A percentile compares a stretch with the other conserved stretches of the same genome.
Conservation (phyloP, 139 green algal genomes). For the Limnomonas spitsbergensis region DNA sequence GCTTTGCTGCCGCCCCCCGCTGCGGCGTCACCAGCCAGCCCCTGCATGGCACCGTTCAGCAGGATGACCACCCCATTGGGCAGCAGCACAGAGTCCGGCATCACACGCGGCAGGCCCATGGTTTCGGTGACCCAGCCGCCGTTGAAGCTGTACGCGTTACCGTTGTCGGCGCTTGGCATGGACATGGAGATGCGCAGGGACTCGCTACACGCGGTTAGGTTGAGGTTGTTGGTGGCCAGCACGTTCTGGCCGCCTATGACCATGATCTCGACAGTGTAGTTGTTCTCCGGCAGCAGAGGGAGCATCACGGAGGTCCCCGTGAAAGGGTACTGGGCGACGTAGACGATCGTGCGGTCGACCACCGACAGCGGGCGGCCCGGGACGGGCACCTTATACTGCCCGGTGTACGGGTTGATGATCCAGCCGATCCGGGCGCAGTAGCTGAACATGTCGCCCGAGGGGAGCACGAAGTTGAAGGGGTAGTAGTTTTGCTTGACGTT, state of each 20-base stretch:
- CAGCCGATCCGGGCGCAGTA: constrained; percentile 17
- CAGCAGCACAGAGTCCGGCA: too few relatives aligned
- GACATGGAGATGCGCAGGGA: too few relatives aligned
- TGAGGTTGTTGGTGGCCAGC: constrained; percentile 6
- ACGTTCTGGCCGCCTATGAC: constrained; percentile 22
- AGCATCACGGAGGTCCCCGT: constrained; percentile 28
- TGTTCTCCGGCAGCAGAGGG: constrained; percentile 13
- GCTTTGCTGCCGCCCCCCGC: constrained; percentile 13
- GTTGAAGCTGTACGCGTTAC: too few relatives aligned
- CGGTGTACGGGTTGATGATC: constrained; percentile 18
- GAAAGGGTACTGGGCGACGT: constrained; percentile 28
- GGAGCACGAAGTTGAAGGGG: constrained; percentile 36
- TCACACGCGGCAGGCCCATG: too few relatives aligned
- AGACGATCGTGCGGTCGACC: neutral
- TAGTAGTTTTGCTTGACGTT: constrained; percentile 18
- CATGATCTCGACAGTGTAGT: constrained; percentile 39
- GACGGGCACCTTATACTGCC: neutral
- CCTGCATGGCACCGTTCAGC: constrained; percentile 22
- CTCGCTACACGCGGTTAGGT: neutral
- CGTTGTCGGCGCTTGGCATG: too few relatives aligned
- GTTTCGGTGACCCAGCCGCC: too few relatives aligned
- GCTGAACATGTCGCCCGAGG: too few relatives aligned
- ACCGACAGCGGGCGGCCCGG: neutral
- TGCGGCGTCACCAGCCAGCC: constrained; percentile 28
- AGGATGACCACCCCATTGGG: too few relatives aligned